Percentiles rank a stretch among this genome's conserved stretches.
These are phyloP conservation scores for Salix brachista DNA, from an alignment of 345 rosid genomes.

Conservation along the genomic window DNA sequence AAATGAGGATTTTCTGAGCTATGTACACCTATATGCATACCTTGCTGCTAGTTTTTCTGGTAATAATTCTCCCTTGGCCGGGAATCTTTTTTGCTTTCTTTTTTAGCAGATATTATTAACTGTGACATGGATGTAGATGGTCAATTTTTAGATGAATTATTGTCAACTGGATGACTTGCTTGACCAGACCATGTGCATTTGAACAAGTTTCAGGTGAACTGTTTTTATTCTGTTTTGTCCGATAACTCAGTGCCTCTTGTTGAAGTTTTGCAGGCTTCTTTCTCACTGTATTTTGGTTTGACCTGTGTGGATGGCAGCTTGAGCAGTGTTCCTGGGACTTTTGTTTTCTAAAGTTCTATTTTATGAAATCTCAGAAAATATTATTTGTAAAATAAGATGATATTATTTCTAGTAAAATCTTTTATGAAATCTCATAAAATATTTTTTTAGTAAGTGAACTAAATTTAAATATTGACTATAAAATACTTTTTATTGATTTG, in stretches of 20 bases:
- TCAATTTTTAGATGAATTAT: constrained; percentile 60
- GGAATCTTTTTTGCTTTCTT: constrained; percentile 14
- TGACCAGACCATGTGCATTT: constrained; percentile 48
- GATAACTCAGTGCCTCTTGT: constrained; percentile 11
- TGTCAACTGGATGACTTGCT: constrained; percentile 62
- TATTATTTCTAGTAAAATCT: no score
- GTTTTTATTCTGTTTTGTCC: constrained; percentile 14
- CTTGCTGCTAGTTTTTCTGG: constrained; percentile 72
- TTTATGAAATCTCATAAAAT: no score
- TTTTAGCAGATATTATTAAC: background rate
- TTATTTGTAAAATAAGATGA: no score
- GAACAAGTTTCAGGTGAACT: constrained; percentile 51
- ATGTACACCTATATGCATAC: constrained; percentile 63
- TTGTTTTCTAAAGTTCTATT: constrained; percentile 25
- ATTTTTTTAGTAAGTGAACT: no score
- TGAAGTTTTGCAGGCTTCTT: constrained; percentile 8
- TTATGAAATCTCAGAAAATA: no score
- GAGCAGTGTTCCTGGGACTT: constrained; percentile 25
- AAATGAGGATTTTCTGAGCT: constrained; percentile 78
- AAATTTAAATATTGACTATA: no score
- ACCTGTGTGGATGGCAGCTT: constrained; percentile 37
- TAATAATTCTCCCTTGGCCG: constrained; percentile 49
- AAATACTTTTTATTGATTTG: no score
- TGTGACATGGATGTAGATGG: constrained; percentile 18
- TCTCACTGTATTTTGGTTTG: constrained; percentile 23